These are phyloP conservation scores for Lentinula novae-zelandiae DNA, from an alignment of 1,284 basidiomycete species.

Conservation along the genomic window DNA sequence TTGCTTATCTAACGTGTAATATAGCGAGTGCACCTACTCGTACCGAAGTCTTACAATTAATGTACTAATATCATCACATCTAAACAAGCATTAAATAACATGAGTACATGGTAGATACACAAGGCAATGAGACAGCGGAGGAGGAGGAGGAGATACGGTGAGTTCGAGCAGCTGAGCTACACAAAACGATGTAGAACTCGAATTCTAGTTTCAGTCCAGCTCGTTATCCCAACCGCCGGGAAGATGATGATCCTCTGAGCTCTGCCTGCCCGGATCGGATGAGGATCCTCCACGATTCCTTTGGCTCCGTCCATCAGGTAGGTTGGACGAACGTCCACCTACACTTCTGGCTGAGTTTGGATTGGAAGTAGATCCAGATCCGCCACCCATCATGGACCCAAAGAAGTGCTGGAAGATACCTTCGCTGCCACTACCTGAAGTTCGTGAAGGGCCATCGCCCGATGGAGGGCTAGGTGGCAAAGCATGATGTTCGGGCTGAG, in stretches of 20 bases:
- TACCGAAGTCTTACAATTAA: background rate
- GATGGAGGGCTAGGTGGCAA: constrained; percentile 16
- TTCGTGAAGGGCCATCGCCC: background rate
- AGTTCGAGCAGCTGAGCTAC: background rate
- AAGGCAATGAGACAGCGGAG: background rate
- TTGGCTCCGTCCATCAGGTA: background rate
- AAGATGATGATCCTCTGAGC: constrained; percentile 2
- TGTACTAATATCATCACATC: background rate
- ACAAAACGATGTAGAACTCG: background rate
- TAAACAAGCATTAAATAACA: background rate
- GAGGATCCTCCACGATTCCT: background rate
- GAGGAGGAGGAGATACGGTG: background rate
- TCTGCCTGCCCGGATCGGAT: background rate
- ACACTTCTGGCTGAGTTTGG: background rate
- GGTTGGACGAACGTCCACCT: background rate
- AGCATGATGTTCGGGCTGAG: constrained; percentile 41
- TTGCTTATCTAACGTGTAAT: constrained; percentile 1
- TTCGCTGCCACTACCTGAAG: background rate
- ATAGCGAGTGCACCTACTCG: background rate
- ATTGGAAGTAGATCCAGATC: background rate
- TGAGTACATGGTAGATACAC: background rate
- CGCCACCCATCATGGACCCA: constrained; percentile 7
- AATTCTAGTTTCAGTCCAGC: constrained; percentile 2
- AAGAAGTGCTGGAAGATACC: constrained; percentile 11
- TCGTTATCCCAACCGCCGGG: constrained; percentile 14